Evolutionary conservation across 75 land plant species (phyloP), one percentile per base, ranked within the genome.

Genomic region (Pinus tabuliformis): DNA sequence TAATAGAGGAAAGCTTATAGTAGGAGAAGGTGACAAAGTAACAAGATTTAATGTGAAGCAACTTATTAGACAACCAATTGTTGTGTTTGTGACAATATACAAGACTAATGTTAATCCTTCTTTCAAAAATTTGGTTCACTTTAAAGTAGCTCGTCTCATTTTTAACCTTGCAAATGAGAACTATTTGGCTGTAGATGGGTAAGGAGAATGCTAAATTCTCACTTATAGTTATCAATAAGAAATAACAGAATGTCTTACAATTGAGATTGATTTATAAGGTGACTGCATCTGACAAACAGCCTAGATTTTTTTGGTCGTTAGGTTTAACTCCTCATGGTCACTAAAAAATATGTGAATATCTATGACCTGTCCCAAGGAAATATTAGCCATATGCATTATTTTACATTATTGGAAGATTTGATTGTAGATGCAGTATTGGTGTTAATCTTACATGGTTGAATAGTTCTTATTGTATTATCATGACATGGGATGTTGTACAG

Each of bases 261-360:
- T 97, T 78, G 98, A 97, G 75, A 95, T 97, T 74, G 95, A 98
- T 66, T 78, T 94, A 54, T 98, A 97, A 85, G 98, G 94, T 85
- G 88, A 93, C n/a, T 90, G 92, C 78, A 91, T 97, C 61, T 86
- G 95, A 17, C 85, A 88, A 20, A 73, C 92, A 36, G 87, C 90
- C 7, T 97, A 98, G 98, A n/a, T n/a, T 87, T 97, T 78, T 95
- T 92, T 60, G 98, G 98, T 73, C 94, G 98, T 80, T 98, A 94
- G 65, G 98, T 97, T 64, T 91, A 93, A 74, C 80, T 92, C 58
- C 89, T 97, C 97, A 95, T 97, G 75, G 95, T 92, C 17, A 92
- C 99, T 6, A 94, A 94, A 77, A 86, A 63, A 81, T 97, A 94
- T 86, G 93, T 97, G 72, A 97, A 97, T 82, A 86, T 97, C 66